Evolutionary conservation across 495 filamentous ascomycete species (phyloP).

Genomic region (Rostrohypoxylon terebratum): DNA sequence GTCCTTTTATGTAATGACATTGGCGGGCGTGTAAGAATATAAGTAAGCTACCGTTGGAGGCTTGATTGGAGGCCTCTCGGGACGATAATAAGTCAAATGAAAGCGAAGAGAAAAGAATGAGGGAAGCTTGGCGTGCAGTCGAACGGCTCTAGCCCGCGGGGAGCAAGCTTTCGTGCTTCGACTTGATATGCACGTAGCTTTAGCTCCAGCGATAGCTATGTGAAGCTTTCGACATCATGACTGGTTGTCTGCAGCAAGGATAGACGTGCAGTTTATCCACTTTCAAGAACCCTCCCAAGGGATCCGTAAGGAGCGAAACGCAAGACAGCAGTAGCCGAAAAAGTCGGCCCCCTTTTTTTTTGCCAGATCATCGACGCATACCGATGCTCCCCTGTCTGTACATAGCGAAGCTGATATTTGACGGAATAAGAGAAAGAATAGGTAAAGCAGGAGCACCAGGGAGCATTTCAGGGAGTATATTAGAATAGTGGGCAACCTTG

Average conservation of each 20-base stretch:
- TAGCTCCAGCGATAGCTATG: slow-evolving; percentile 39
- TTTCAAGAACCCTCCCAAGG: slow-evolving; percentile 7
- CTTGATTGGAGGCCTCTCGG: slow-evolving; percentile 37
- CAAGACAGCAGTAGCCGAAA: slow-evolving; percentile 19
- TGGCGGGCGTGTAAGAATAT: slow-evolving; percentile 21
- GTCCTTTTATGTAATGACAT: slow-evolving; percentile 29
- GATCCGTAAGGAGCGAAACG: slow-evolving; percentile 27
- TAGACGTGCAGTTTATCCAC: slow-evolving; percentile 28
- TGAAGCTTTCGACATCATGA: slow-evolving; percentile 33
- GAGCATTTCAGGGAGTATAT: not conserved
- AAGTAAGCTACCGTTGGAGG: slow-evolving; percentile 22
- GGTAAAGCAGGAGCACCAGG: slow-evolving; percentile 11
- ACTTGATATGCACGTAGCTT: slow-evolving; percentile 42
- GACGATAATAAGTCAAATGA: slow-evolving; percentile 25
- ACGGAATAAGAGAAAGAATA: slow-evolving; percentile 13
- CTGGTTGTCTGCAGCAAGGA: slow-evolving; percentile 37
- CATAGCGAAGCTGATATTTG: slow-evolving; percentile 30
- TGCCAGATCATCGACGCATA: slow-evolving; percentile 40
- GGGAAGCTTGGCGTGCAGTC: slow-evolving; percentile 34
- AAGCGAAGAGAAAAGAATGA: slow-evolving; percentile 16
- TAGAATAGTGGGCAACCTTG: slow-evolving; percentile 13
- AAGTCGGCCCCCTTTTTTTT: slow-evolving; percentile 26
- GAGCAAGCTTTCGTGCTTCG: slow-evolving; percentile 38
- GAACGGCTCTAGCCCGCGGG: slow-evolving; percentile 35
- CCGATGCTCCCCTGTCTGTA: slow-evolving; percentile 29